Evolutionary conservation across 2,329 filamentous ascomycete genomes (phyloP).

Genomic region (Xylaria multiplex): DNA sequence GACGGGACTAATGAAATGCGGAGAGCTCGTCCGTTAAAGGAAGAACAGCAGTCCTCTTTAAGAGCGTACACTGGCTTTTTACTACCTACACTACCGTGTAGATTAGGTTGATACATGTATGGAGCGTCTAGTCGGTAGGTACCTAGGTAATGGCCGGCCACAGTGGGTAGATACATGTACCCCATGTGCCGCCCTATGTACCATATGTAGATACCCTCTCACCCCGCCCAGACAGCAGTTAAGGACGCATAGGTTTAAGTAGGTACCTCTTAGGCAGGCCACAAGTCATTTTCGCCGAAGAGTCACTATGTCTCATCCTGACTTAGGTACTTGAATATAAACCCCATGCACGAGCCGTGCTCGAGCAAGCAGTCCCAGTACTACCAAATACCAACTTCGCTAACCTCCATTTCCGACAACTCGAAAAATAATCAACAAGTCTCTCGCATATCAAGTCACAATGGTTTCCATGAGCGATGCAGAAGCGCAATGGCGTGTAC

Average conservation of each 20-base stretch:
- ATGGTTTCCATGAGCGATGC: constrained; percentile 51
- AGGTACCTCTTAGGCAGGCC: background rate
- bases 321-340: constrained; percentile 6
- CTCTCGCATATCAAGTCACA: constrained; percentile 9
- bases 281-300: constrained; percentile 29
- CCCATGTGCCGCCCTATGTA: no score
- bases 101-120: no score
- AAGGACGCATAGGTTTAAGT: no score
- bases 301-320: constrained; percentile 26
- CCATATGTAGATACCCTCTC: background rate
- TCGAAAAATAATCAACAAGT: background rate
- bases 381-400: background rate
- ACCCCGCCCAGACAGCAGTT: constrained; percentile 1
- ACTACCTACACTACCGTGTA: no score
- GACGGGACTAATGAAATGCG: constrained; percentile 1
- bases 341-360: background rate
- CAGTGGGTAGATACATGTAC: background rate
- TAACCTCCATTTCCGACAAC: background rate
- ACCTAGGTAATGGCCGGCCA: background rate
- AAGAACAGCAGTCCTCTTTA: no score
- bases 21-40: background rate
- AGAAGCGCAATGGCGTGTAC: constrained; percentile 79
- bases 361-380: background rate
- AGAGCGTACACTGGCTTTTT: no score
- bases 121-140: no score